These are phyloP conservation scores for Kokia cookei DNA, from an alignment of 441 rosid genomes.

Conservation along the genomic window DNA sequence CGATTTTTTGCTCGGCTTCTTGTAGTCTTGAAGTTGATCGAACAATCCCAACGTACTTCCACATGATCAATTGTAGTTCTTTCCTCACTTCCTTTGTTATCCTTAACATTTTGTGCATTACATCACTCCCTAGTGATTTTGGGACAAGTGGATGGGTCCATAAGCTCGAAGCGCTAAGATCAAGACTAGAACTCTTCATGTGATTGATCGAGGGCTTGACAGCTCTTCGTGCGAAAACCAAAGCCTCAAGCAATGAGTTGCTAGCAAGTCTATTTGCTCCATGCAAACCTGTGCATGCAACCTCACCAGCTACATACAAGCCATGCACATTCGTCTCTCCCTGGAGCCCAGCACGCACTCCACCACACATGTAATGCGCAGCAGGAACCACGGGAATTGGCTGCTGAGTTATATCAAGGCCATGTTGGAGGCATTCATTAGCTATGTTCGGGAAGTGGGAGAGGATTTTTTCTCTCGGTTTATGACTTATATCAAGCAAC, in stretches of 20 bases:
- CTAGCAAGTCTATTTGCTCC: conserved; percentile 98
- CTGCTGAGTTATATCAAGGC: conserved; percentile 70
- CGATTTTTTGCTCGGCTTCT: conserved; percentile 52
- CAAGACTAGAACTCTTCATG: conserved; percentile 52
- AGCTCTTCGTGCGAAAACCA: conserved; percentile 89
- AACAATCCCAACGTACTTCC: conserved; percentile 87
- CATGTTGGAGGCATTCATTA: conserved; percentile 71
- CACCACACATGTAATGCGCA: conserved; percentile 98
- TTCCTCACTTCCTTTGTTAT: conserved; percentile 58
- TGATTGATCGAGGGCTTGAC: conserved; percentile 81
- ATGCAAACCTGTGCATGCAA: conserved; percentile 94
- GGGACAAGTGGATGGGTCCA: conserved; percentile 84
- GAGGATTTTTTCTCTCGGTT: conserved; percentile 65
- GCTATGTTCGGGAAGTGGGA: conserved; percentile 97
- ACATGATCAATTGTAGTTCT: conserved; percentile 82
- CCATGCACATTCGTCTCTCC: conserved; percentile 91
- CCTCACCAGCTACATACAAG: conserved; percentile 95
- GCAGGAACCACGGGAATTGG: conserved; percentile 98
- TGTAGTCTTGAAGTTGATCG: conserved; percentile 74
- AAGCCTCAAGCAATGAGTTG: conserved; percentile 95
- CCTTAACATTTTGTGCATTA: conserved; percentile 35
- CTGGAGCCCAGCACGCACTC: conserved; percentile 84
- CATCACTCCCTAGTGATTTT: conserved; percentile 33
- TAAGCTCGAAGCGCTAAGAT: conserved; percentile 30
- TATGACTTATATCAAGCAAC: conserved; percentile 87